Percentiles rank a stretch among this genome's conserved stretches.
These are phyloP conservation scores for Neocucurbitaria cava DNA, from an alignment of 2,329 filamentous ascomycete genomes.

Conservation along the genomic window DNA sequence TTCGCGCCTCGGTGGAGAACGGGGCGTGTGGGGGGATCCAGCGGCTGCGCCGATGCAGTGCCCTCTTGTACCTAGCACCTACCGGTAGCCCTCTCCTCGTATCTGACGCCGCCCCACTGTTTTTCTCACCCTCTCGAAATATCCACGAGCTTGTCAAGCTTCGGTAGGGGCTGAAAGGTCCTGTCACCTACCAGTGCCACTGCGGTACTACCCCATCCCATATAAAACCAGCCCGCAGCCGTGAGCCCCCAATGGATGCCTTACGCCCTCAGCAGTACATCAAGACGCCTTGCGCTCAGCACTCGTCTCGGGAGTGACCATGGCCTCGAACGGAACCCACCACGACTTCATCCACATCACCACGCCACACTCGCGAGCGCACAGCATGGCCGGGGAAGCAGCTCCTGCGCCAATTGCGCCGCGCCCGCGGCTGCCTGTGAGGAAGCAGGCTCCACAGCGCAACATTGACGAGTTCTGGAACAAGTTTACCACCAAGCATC, in stretches of 20 bases:
- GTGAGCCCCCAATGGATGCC: slow-evolving; percentile 37
- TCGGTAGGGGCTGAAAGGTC: slow-evolving; percentile 41
- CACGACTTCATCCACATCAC: slow-evolving; percentile 48
- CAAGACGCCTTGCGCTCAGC: slow-evolving; percentile 23
- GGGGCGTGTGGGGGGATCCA: no score
- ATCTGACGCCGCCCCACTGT: slow-evolving; percentile 45
- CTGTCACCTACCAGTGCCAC: slow-evolving; percentile 13
- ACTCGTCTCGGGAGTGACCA: slow-evolving; percentile 31
- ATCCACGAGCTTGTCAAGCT: slow-evolving; percentile 35
- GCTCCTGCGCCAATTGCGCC: slow-evolving; percentile 13
- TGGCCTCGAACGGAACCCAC: slow-evolving; percentile 46
- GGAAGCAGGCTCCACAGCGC: slow-evolving; percentile 68
- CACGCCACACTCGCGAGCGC: slow-evolving; percentile 44
- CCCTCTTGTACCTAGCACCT: no score
- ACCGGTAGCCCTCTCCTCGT: slow-evolving; percentile 26
- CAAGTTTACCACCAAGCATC: slow-evolving; percentile 71
- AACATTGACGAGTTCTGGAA: slow-evolving; percentile 76
- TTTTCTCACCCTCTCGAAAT: slow-evolving; percentile 45
- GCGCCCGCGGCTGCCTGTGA: slow-evolving; percentile 37
- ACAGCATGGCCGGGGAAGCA: slow-evolving; percentile 45
- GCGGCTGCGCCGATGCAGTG: slow-evolving; percentile 41
- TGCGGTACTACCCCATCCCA: no score
- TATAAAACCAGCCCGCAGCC: no score
- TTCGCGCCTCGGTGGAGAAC: slow-evolving; percentile 29
- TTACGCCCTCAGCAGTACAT: slow-evolving; percentile 18